Evolutionary conservation across 345 rosid genomes (phyloP).

Genomic region (Acer yangbiense): DNA sequence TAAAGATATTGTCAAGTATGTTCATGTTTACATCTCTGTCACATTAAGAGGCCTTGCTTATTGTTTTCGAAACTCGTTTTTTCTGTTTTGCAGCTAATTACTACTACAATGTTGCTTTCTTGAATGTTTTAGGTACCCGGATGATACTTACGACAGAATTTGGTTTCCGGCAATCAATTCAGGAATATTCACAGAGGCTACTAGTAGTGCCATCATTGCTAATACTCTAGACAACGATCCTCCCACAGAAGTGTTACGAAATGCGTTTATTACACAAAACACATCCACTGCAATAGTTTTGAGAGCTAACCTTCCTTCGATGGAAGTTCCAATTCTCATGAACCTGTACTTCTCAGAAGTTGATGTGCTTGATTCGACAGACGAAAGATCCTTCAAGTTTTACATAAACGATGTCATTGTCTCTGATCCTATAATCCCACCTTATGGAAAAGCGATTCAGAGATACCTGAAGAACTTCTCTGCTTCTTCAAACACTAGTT

Average conservation of each 20-base stretch:
- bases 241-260: constrained; percentile 29
- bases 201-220: neutral
- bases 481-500: constrained; percentile 28
- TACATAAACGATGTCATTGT: constrained; percentile 1
- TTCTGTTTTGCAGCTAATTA: too few relatives aligned
- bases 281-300: constrained; percentile 6
- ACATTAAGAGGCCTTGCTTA: too few relatives aligned
- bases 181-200: neutral
- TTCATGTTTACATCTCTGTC: too few relatives aligned
- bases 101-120: neutral
- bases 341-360: constrained; percentile 54
- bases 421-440: constrained; percentile 23
- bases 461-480: neutral
- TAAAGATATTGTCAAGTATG: constrained; percentile 22
- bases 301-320: constrained; percentile 15
- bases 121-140: constrained; percentile 17
- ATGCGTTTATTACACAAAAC: constrained; percentile 29
- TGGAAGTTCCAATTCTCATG: constrained; percentile 19
- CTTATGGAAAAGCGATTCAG: constrained; percentile 27
- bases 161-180: constrained; percentile 32
- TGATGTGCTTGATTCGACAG: constrained; percentile 23
- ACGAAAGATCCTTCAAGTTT: constrained; percentile 37
- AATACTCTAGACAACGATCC: constrained; percentile 30
- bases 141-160: constrained; percentile 34
- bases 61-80: too few relatives aligned